Evolutionary conservation across 208 protist species (phyloP), one percentile per base, ranked within the genome.

Genomic region (Endotrypanum monterogeii): DNA sequence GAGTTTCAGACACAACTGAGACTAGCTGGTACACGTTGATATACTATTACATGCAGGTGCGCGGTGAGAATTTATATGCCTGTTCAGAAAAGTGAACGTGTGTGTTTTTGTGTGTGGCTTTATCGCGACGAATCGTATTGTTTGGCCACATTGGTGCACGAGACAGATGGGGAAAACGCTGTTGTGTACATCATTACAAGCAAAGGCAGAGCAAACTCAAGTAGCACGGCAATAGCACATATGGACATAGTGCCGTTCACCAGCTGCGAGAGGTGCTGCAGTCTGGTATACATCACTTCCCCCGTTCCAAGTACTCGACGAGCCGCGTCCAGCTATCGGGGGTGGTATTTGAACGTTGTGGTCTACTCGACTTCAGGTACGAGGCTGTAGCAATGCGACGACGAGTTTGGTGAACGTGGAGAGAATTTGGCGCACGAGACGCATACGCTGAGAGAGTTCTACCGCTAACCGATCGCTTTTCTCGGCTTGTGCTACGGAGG

Each of bases 261-360:
- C 2, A 41, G 5, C 11, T 28, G n/a, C 30, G 9, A 62, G 30
- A 37, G 57, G 5, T 1, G 18, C n/a, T 2, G 32, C 6, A n/a
- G 18, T 44, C 35, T 46, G 16, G 0, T 25, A 23, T 41, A 20
- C 65, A 16, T 70, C 2, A 58, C 28, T 11, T 57, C 28, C 58
- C 65, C 30, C 58, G 63, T 3, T 81, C 37, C 16, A 81, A 8
- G 51, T 81, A 81, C 39, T 73, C 65, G 65, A 81, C 54, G 1
- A 73, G 71, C 8, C 51, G 52, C 23, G 66, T 35, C 65, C 76
- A 67, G 55, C 56, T 73, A 35, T 73, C 71, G 1, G 35, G 35
- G 8, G 12, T 6, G 28, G 39, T 9, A 6, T 18, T 9, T 63
- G 68, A 25, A 2, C 28, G 52, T 23, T 41, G 37, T 16, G 16